A percentile compares a stretch with the other conserved stretches of the same genome.
These are phyloP conservation scores for Cutaneotrichosporon arboriforme DNA, from an alignment of 1,284 basidiomycete genomes.

Conservation along the genomic window DNA sequence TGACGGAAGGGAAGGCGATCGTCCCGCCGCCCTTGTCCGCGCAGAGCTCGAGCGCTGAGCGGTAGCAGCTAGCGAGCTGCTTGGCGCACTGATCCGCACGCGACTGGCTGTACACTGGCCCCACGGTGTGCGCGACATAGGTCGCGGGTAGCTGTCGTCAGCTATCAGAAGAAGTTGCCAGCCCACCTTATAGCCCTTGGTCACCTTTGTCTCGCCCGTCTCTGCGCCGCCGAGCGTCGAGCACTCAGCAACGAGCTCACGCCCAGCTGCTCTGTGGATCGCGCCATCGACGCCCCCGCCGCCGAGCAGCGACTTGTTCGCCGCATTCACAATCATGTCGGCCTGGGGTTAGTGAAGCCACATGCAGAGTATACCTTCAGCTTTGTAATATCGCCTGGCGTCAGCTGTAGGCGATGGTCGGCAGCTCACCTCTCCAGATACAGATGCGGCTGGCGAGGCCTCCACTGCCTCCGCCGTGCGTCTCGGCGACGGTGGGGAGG, in stretches of 20 bases:
- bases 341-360: slow-evolving; percentile 37
- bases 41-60: slow-evolving; percentile 60
- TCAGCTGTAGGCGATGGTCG: slow-evolving; percentile 2
- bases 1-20: slow-evolving; percentile 54
- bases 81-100: slow-evolving; percentile 52
- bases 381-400: slow-evolving; percentile 43
- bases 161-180: not conserved
- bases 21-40: slow-evolving; percentile 58
- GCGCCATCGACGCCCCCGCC: slow-evolving; percentile 50
- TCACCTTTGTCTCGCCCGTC: slow-evolving; percentile 61
- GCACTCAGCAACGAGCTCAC: slow-evolving; percentile 64
- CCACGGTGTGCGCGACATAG: slow-evolving; percentile 84
- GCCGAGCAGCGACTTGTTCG: slow-evolving; percentile 71
- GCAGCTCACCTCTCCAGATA: slow-evolving; percentile 34
- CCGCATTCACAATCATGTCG: slow-evolving; percentile 83
- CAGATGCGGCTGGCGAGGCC: slow-evolving; percentile 28
- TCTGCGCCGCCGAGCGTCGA: slow-evolving; percentile 65
- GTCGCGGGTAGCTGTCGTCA: slow-evolving; percentile 52
- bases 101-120: slow-evolving; percentile 63
- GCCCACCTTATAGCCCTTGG: slow-evolving; percentile 42
- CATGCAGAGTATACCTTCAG: slow-evolving; percentile 28
- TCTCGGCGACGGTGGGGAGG: slow-evolving; percentile 29
- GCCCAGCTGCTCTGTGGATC: slow-evolving; percentile 72
- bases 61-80: slow-evolving; percentile 68
- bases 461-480: slow-evolving; percentile 1